Conservation (phyloP, 805 yeast species). For the Metschnikowia arizonensis region DNA sequence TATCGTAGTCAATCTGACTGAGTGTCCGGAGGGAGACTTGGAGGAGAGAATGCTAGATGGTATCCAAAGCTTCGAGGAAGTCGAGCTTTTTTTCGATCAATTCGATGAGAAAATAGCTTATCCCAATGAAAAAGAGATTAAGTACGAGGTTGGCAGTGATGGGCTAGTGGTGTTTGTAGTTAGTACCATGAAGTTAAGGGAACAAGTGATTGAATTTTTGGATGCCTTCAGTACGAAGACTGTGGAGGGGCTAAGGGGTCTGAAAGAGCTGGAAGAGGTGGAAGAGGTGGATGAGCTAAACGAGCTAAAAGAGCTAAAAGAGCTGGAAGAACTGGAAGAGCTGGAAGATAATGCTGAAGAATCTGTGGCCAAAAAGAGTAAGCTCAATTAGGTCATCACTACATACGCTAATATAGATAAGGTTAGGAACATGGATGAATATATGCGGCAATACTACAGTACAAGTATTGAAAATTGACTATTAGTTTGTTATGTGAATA, state of each 20-base stretch:
- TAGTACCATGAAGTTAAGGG: conserved; percentile 36
- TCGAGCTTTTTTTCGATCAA: conserved; percentile 49
- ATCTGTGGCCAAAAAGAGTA: conserved; percentile 5
- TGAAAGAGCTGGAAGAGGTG: neutral
- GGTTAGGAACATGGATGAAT: neutral
- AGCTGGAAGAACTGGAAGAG: neutral
- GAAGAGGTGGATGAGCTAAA: neutral
- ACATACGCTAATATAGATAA: too few relatives aligned
- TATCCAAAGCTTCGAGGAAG: conserved; percentile 44
- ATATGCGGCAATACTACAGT: too few relatives aligned
- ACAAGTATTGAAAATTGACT: too few relatives aligned
- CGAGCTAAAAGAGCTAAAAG: neutral
- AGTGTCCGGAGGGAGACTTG: conserved; percentile 40
- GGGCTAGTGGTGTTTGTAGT: conserved; percentile 57
- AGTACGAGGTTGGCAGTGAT: conserved; percentile 59
- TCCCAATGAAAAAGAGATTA: conserved; percentile 52
- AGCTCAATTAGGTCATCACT: neutral
- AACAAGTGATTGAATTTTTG: conserved; percentile 39
- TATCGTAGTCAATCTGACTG: conserved; percentile 37
- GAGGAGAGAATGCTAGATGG: conserved; percentile 46
- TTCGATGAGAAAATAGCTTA: conserved; percentile 50
- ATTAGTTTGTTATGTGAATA: too few relatives aligned
- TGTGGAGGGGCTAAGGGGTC: neutral
- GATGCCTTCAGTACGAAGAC: conserved; percentile 27
- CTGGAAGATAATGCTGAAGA: neutral